These are phyloP conservation scores for Basidiobolus meristosporus DNA, from an alignment of 371 early-diverging fungal genomes.

Conservation along the genomic window DNA sequence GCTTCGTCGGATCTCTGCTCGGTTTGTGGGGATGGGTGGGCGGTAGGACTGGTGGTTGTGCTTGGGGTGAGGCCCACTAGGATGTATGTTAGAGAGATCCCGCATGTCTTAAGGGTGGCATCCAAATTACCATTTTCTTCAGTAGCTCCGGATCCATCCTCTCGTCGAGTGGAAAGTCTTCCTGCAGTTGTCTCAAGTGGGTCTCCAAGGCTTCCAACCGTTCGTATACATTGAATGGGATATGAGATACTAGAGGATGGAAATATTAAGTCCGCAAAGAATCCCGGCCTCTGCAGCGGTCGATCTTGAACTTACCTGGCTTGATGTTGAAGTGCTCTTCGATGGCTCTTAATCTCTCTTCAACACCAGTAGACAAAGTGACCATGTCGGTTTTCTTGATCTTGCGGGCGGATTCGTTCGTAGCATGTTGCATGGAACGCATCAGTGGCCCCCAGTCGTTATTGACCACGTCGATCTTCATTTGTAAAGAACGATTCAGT, in stretches of 20 bases:
- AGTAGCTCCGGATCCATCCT: no score
- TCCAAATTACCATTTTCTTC: no score
- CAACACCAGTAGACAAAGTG: constrained; percentile 9
- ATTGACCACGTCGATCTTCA: constrained; percentile 58
- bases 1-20: no score
- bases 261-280: not conserved
- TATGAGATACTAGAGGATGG: constrained; percentile 5
- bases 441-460: constrained; percentile 58
- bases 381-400: constrained; percentile 1
- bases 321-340: constrained; percentile 44
- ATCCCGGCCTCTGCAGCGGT: not conserved
- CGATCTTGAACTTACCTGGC: constrained; percentile 11
- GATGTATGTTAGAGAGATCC: no score
- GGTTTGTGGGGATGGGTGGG: no score
- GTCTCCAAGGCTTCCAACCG: constrained; percentile 47
- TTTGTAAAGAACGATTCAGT: constrained; percentile 60
- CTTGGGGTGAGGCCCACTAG: no score
- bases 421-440: constrained; percentile 16
- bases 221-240: constrained; percentile 15
- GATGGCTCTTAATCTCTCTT: constrained; percentile 30
- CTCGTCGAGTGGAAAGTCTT: constrained; percentile 45
- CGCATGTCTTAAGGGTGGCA: no score
- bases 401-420: constrained; percentile 4
- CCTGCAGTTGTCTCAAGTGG: constrained; percentile 40
- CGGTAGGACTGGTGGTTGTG: no score